Evolutionary conservation across 805 yeast genomes (phyloP), one percentile per base, ranked within the genome.

Genomic region (Monosporozyma solicola): DNA sequence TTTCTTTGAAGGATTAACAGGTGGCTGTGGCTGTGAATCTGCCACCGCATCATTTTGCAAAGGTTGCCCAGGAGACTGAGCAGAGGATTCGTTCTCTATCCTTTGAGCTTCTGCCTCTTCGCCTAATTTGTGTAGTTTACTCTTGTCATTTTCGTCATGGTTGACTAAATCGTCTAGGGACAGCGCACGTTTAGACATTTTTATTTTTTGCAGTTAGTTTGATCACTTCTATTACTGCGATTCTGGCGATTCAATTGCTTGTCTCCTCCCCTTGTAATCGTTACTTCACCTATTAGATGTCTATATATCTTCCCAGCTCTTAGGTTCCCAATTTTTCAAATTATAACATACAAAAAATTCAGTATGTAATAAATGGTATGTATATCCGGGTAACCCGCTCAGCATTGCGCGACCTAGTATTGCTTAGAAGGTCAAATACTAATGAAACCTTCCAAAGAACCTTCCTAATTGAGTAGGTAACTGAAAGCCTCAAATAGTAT

Each of bases 151-250:
- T n/a, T 61, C 63, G 48, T 68, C 72, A 54, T 68, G 71, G 53
- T 69, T 67, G 16, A 69, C 72, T 51, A 69, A 50, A 51, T 69
- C 71, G 48, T 65, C 69, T 46, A 69, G 48, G 1, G 73, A 68
- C 32, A 69, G 53, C 6, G 68, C 70, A 37, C 71, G 62, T 43
- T 64, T 66, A 0, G 57, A 41, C 59, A 56, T 56, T 13, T 27
- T 32, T 20, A 15, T 11, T 11, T 11, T 35, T 4, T 33, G 6
- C 16, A 11, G n/a, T 35, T 15, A 35, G 5, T 2, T 20, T 20
- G 20, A 41, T 20, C 2, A 41, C 15, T 41, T 20, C 44, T 20
- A 10, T 22, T 41, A 5, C 20, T 41, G 27, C 9, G 15, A 3
- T 9, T 16, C 10, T 20, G 1, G 11, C 5, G 44, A 3, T 22